Conservation (phyloP, 208 protist genomes). For the Sergeia podlipaevii region DNA sequence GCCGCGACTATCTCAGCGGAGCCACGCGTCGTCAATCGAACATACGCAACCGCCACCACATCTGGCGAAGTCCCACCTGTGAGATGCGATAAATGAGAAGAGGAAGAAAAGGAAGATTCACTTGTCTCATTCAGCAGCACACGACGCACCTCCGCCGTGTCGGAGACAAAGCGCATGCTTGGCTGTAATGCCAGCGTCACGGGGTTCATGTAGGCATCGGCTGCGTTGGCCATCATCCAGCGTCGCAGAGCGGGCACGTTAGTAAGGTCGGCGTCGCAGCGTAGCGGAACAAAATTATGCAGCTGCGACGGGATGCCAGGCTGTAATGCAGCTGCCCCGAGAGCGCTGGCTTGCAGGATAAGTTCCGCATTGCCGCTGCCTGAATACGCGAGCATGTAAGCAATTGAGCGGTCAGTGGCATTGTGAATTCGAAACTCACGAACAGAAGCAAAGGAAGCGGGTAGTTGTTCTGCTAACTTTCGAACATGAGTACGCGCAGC, state of each 20-base stretch:
- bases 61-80: too few relatives aligned
- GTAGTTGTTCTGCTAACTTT: neutral
- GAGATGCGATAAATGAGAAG: neutral
- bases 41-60: conserved; percentile 16
- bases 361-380: too few relatives aligned
- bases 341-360: neutral
- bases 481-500: conserved; percentile 1
- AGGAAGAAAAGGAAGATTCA: neutral
- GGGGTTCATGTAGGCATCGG: conserved; percentile 28
- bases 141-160: conserved; percentile 4
- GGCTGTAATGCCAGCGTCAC: conserved; percentile 28
- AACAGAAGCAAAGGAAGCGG: neutral
- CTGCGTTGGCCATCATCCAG: conserved; percentile 27
- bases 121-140: conserved; percentile 9
- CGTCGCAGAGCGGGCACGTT: conserved; percentile 16
- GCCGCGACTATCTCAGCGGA: conserved; percentile 30
- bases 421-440: too few relatives aligned
- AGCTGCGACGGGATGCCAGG: neutral
- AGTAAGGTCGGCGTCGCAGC: neutral
- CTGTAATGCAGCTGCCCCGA: neutral
- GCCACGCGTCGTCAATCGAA: conserved; percentile 26
- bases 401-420: too few relatives aligned
- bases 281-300: neutral
- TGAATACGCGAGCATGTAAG: too few relatives aligned
- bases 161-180: conserved; percentile 24